A percentile compares a stretch with the other conserved stretches of the same genome.
Conservation (phyloP, 2,329 filamentous ascomycete genomes). For the Hypomyces perniciosus region DNA sequence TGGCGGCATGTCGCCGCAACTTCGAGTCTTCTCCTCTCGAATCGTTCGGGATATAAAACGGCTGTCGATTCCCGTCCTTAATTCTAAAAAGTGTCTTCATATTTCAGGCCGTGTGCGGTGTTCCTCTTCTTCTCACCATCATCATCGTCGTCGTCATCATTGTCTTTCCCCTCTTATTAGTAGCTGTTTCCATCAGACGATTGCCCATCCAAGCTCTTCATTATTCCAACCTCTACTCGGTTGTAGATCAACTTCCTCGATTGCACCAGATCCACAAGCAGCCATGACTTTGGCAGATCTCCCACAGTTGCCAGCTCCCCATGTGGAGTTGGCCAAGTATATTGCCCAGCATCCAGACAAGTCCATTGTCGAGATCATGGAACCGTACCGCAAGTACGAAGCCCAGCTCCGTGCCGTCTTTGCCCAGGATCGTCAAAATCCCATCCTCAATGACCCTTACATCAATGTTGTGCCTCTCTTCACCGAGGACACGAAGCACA, state of each 20-base stretch:
- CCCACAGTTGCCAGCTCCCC: constrained; percentile 42
- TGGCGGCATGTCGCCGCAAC: background rate
- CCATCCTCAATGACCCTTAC: constrained; percentile 47
- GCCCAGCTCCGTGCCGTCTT: constrained; percentile 59
- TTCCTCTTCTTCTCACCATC: too few species aligned
- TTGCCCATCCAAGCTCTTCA: background rate
- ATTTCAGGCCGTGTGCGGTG: background rate
- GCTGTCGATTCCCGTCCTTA: background rate
- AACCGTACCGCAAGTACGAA: constrained; percentile 64
- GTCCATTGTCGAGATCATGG: constrained; percentile 52
- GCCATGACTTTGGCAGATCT: constrained; percentile 33
- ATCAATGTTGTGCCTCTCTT: constrained; percentile 65
- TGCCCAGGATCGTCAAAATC: constrained; percentile 60
- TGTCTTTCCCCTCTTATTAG: background rate
- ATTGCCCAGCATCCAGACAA: constrained; percentile 48
- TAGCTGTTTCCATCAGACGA: background rate
- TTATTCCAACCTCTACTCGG: background rate
- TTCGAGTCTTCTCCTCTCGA: background rate
- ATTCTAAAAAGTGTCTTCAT: background rate
- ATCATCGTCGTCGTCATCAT: background rate
- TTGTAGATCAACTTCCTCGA: background rate
- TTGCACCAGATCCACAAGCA: constrained; percentile 11
- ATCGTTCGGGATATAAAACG: background rate
- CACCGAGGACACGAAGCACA: constrained; percentile 44
- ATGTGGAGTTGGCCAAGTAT: constrained; percentile 43